These are phyloP conservation scores for Cocos nucifera DNA, from an alignment of 176 grass and related monocot genomes.

Conservation along the genomic window DNA sequence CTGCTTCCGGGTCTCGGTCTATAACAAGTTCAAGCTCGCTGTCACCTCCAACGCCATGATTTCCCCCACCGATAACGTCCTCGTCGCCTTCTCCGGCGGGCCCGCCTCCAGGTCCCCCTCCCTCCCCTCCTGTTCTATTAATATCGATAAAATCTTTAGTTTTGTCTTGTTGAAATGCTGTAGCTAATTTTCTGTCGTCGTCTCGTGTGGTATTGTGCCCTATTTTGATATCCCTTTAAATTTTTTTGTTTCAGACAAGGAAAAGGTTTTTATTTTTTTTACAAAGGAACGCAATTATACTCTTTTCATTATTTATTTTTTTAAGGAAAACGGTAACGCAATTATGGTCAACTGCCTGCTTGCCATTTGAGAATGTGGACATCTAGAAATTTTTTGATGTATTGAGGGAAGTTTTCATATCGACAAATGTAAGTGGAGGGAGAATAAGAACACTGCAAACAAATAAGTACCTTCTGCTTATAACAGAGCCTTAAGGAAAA, in stretches of 20 bases:
- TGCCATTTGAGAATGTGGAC: too few relatives aligned
- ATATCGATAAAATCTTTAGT: neutral
- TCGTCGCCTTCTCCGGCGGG: constrained; percentile 89
- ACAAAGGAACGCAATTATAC: too few relatives aligned
- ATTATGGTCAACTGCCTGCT: too few relatives aligned
- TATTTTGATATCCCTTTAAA: neutral
- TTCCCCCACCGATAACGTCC: constrained; percentile 64
- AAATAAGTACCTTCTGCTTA: too few relatives aligned
- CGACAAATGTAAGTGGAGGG: too few relatives aligned
- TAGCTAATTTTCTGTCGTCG: neutral
- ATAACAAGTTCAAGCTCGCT: constrained; percentile 85
- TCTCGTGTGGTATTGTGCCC: neutral
- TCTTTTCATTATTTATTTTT: too few relatives aligned
- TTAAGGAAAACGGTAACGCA: too few relatives aligned
- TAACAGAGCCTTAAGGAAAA: too few relatives aligned
- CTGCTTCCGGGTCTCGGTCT: constrained; percentile 57
- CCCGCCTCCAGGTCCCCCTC: constrained; percentile 57
- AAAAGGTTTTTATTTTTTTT: neutral
- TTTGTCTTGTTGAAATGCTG: neutral
- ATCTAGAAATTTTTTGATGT: too few relatives aligned
- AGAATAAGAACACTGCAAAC: too few relatives aligned
- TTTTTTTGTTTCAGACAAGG: neutral
- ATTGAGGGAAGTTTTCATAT: too few relatives aligned
- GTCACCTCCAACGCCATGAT: constrained; percentile 88
- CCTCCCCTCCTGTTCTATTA: neutral